Percentiles rank a stretch among this genome's conserved stretches.
Conservation (phyloP, 2,329 filamentous ascomycete species). For the Drechslerella dactyloides region DNA sequence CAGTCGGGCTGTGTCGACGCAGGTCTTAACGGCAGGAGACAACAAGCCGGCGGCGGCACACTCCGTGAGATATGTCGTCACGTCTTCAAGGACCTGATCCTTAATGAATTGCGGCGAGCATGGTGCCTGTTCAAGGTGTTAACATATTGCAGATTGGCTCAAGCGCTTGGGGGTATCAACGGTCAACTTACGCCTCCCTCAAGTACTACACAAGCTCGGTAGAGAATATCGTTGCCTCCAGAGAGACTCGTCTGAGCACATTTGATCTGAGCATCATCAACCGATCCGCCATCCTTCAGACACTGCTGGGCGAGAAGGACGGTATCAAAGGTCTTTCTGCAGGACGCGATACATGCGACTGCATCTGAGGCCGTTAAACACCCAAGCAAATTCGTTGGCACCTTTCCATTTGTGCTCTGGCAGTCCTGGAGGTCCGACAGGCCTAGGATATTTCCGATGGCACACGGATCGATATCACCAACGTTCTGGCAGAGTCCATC, state of each 20-base stretch:
- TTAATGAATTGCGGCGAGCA: conserved; percentile 37
- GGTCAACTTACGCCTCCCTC: conserved; percentile 44
- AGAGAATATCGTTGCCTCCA: conserved; percentile 27
- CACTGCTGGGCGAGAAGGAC: conserved; percentile 40
- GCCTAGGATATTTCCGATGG: conserved; percentile 15
- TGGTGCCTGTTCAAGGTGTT: conserved; percentile 28
- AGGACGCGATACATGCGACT: conserved; percentile 24
- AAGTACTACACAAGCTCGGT: conserved; percentile 25
- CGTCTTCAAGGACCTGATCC: conserved; percentile 37
- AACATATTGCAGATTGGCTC: conserved; percentile 7
- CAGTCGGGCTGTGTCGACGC: conserved; percentile 20
- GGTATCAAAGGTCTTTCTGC: conserved; percentile 36
- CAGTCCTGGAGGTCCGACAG: conserved; percentile 18
- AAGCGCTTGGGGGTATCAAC: not conserved
- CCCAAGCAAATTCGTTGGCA: conserved; percentile 30
- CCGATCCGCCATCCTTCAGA: conserved; percentile 33
- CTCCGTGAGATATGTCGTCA: conserved; percentile 23
- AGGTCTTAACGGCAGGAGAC: conserved; percentile 23
- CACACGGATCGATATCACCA: conserved; percentile 32
- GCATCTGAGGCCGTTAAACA: conserved; percentile 21
- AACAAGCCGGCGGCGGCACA: conserved; percentile 33
- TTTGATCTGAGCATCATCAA: conserved; percentile 17
- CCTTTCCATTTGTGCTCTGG: conserved; percentile 23
- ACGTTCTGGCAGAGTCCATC: conserved; percentile 26
- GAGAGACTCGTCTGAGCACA: conserved; percentile 33